phyloP scores from a whole-genome alignment of 345 rosid genomes.

The Carallia pectinifolia region DNA sequence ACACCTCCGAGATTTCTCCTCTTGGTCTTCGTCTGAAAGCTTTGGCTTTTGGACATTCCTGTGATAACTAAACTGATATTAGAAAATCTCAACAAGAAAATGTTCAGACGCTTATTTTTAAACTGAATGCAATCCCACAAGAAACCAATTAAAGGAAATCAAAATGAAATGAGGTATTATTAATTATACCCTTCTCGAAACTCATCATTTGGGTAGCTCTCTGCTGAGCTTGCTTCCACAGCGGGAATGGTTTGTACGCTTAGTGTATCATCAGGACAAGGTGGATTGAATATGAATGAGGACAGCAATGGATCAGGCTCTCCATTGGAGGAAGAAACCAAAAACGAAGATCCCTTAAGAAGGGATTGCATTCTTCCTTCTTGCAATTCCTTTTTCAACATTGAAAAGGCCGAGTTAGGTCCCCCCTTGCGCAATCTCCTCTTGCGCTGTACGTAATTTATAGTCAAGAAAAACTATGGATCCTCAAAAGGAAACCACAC shows the following conservation, averaged over 20 bases:
- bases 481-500: background rate
- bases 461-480: conserved; percentile 50
- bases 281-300: conserved; percentile 56
- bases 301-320: conserved; percentile 74
- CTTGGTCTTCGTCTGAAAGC: conserved; percentile 49
- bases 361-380: conserved; percentile 64
- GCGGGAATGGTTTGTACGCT: conserved; percentile 28
- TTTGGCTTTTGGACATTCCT: conserved; percentile 31
- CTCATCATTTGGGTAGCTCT: conserved; percentile 35
- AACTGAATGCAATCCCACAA: background rate
- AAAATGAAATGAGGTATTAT: conserved; percentile 22
- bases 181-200: conserved; percentile 37
- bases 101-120: too few species aligned
- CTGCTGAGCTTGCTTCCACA: conserved; percentile 26
- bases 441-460: conserved; percentile 65
- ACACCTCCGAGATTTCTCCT: conserved; percentile 49
- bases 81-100: conserved; percentile 7
- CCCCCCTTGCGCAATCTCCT: conserved; percentile 67
- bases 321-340: conserved; percentile 47
- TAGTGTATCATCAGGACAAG: conserved; percentile 32
- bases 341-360: conserved; percentile 57
- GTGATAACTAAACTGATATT: conserved; percentile 9
- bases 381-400: conserved; percentile 52
- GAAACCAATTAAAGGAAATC: too few species aligned
- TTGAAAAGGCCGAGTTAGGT: conserved; percentile 43